These are phyloP conservation scores for Gilbertella persicaria DNA, from an alignment of 371 early-diverging fungal species.

Conservation along the genomic window DNA sequence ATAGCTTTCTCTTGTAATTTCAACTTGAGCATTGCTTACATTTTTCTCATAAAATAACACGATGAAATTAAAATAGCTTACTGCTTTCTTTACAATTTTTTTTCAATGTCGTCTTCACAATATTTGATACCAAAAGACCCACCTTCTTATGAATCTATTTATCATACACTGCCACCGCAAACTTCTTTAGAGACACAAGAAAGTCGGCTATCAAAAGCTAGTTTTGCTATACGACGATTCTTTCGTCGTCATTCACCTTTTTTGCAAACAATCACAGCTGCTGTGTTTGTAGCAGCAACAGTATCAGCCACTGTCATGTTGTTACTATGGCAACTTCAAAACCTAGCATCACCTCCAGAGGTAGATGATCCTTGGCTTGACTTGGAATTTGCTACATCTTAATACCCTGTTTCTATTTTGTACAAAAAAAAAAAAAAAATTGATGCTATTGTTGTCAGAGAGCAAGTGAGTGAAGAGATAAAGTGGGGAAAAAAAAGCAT, in stretches of 20 bases:
- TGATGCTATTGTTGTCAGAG: too few species aligned
- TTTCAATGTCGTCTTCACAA: slow-evolving; percentile 21
- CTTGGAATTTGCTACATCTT: too few species aligned
- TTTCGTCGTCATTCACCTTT: slow-evolving; percentile 33
- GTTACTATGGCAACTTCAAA: slow-evolving; percentile 48
- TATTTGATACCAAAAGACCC: slow-evolving; percentile 42
- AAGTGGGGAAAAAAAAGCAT: too few species aligned
- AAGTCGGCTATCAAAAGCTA: slow-evolving; percentile 12
- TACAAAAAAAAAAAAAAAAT: not conserved
- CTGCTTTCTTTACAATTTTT: not conserved
- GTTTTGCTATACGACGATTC: slow-evolving; percentile 21
- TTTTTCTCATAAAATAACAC: too few species aligned
- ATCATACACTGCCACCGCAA: slow-evolving; percentile 29
- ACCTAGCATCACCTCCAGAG: slow-evolving; percentile 38
- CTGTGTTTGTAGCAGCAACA: slow-evolving; percentile 46
- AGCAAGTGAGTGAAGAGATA: too few species aligned
- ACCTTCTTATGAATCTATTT: slow-evolving; percentile 45
- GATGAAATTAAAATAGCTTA: too few species aligned
- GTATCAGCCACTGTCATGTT: slow-evolving; percentile 47
- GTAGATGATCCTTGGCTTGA: slow-evolving; percentile 46
- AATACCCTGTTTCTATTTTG: slow-evolving; percentile 2
- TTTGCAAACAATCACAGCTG: slow-evolving; percentile 40
- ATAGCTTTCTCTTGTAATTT: too few species aligned
- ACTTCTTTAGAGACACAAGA: slow-evolving; percentile 13
- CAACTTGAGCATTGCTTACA: too few species aligned